Base-by-base conservation (phyloP, 352 stramenopile species). In the Globisporangium camurandrum region DNA sequence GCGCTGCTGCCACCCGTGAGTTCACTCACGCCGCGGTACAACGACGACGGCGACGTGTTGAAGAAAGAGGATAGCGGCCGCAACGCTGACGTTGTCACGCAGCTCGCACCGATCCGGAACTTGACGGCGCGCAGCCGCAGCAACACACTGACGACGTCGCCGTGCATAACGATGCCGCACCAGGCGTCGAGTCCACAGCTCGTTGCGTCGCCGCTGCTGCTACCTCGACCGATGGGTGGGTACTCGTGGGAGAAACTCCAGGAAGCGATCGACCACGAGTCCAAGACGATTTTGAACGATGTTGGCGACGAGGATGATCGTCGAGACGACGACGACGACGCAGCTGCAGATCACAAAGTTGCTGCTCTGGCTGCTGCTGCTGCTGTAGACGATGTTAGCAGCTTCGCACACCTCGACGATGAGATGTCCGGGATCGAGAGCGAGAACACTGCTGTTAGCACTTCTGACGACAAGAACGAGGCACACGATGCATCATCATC, bases 241-340 rank as follows among this genome's bases (percentile, higher is more conserved):
- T 91, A 91, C 60, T 88, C 76, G 42, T 91, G 80, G 80, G 62
- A 79, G 26, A 59, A 76, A 43, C 64, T 91, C 2, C 80, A 91
- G 54, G 80, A 88, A 49, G 88, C 75, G 0, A 75, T 88, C 39
- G 64, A 62, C 27, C 73, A 61, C 30, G 76, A 91, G 61, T 91
- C 76, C 5, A 69, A 71, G 30, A 71, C 75, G 5, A 67, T 88
- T 43, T 54, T 66, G 14, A 67, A 72, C 22, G 64, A 78, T 9
- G 62, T 76, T 4, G 66, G 74, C 10, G 72, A 68, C 37, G 67
- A 72, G 8, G 58, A 51, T 3, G 27, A 31, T 34, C 33, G 11
- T 34, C 40, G 40, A 46, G 33, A n/a, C 50, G 52, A 61, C 26
- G 27, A 28, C 16, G 50, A 55, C 6, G 59, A 59, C 40, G 51